A percentile compares a stretch with the other conserved stretches of the same genome.
Conservation (phyloP, 164 flowering plant genomes). For the Annona cherimola region DNA sequence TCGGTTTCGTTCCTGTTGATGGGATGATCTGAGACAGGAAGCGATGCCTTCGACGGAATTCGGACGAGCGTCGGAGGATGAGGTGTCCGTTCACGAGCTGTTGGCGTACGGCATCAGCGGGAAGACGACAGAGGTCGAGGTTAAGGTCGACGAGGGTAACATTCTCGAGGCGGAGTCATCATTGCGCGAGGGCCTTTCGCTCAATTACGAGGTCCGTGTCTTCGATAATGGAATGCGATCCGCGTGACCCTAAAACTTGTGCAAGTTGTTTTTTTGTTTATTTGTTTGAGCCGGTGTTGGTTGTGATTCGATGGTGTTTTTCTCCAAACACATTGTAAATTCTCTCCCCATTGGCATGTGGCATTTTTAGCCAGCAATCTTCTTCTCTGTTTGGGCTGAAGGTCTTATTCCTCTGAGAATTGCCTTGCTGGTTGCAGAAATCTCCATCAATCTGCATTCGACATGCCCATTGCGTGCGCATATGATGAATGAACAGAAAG, state of each 20-base stretch:
- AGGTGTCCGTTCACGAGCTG: conserved; percentile 38
- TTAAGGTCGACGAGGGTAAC: conserved; percentile 88
- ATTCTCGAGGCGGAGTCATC: conserved; percentile 92
- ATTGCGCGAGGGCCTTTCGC: conserved; percentile 79
- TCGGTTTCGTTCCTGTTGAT: background rate
- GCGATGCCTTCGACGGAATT: conserved; percentile 9
- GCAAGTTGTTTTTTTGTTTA: background rate
- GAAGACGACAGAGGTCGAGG: conserved; percentile 60
- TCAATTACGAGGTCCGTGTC: conserved; percentile 74
- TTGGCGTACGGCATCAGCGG: conserved; percentile 65
- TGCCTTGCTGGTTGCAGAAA: too few species aligned
- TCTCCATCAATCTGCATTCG: too few species aligned
- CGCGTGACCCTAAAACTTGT: background rate
- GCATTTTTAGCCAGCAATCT: too few species aligned
- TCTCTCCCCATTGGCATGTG: background rate
- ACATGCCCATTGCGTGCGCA: too few species aligned
- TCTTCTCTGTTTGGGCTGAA: too few species aligned
- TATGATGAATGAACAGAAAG: too few species aligned
- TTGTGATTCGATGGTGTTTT: background rate
- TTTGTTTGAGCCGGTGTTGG: too few species aligned
- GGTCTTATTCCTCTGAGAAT: too few species aligned
- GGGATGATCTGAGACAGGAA: background rate
- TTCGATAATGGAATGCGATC: background rate
- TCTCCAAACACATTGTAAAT: background rate
- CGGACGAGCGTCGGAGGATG: conserved; percentile 14